Percentiles rank a stretch among this genome's conserved stretches.
Evolutionary conservation across 2,329 filamentous ascomycete genomes (phyloP).

Genomic region (Colletotrichum sp.): DNA sequence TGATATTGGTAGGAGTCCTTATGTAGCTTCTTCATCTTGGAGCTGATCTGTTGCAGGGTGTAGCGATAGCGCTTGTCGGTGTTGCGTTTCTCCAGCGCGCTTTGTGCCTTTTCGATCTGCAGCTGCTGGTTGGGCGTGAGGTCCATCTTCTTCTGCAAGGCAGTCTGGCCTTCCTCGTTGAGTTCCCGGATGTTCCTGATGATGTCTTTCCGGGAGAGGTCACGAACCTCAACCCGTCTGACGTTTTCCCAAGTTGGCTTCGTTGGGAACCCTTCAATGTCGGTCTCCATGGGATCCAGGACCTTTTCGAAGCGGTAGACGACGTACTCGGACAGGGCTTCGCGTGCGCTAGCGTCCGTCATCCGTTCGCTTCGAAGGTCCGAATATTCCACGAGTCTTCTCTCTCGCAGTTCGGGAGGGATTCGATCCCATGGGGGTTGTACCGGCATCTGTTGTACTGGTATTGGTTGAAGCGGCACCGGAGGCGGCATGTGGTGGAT

Average conservation of each 20-base stretch:
- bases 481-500: not conserved
- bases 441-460: not conserved
- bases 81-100: slow-evolving; percentile 37
- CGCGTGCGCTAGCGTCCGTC: slow-evolving; percentile 41
- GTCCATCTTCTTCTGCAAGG: slow-evolving; percentile 41
- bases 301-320: slow-evolving; percentile 48
- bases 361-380: slow-evolving; percentile 41
- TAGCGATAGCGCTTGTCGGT: slow-evolving; percentile 42
- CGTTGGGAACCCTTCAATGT: slow-evolving; percentile 36
- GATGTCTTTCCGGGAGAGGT: slow-evolving; percentile 41
- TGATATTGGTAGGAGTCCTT: slow-evolving; percentile 17
- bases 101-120: slow-evolving; percentile 45
- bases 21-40: slow-evolving; percentile 33
- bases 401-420: slow-evolving; percentile 20
- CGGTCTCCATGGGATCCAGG: slow-evolving; percentile 32
- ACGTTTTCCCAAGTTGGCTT: slow-evolving; percentile 46
- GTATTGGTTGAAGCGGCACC: not conserved
- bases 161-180: slow-evolving; percentile 31
- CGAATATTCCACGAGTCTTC: slow-evolving; percentile 25
- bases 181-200: slow-evolving; percentile 40
- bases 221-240: slow-evolving; percentile 33
- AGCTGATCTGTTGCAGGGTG: slow-evolving; percentile 49
- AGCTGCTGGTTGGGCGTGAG: slow-evolving; percentile 39
- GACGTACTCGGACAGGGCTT: slow-evolving; percentile 42
- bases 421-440: slow-evolving; percentile 3